Conservation (phyloP, 352 stramenopile genomes). For the Pythium utonaiense region DNA sequence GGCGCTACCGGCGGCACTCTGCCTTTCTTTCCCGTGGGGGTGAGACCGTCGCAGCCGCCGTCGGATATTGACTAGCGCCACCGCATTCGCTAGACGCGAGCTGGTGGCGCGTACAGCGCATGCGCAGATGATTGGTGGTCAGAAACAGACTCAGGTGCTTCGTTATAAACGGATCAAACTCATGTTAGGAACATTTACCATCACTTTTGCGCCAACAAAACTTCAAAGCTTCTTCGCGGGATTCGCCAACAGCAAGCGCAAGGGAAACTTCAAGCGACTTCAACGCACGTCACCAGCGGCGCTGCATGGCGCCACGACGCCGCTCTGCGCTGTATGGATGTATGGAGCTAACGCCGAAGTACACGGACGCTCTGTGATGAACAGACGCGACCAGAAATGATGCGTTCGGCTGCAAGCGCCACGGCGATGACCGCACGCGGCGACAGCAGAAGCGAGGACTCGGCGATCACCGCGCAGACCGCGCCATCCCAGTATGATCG, state of each 20-base stretch:
- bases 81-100: not conserved
- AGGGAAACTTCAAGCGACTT: slow-evolving; percentile 1
- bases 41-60: slow-evolving; percentile 8
- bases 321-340: not conserved
- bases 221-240: slow-evolving; percentile 3
- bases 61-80: slow-evolving; percentile 18
- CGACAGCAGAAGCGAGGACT: not conserved
- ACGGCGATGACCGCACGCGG: not conserved
- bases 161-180: not conserved
- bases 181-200: not conserved
- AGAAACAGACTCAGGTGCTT: slow-evolving; percentile 4
- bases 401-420: not conserved
- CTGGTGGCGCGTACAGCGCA: not conserved
- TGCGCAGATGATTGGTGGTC: not conserved
- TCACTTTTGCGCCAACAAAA: slow-evolving; percentile 7
- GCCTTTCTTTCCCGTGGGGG: not conserved
- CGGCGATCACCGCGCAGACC: not conserved
- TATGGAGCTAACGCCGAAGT: not conserved
- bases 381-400: not conserved
- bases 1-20: not conserved
- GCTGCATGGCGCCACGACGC: not conserved
- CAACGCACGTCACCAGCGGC: not conserved
- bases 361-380: not conserved
- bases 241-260: not conserved
- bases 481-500: not conserved